A percentile compares a stretch with the other conserved stretches of the same genome.
Evolutionary conservation across 176 grass and related monocot genomes (phyloP).

Genomic region (Thinopyrum elongatum): DNA sequence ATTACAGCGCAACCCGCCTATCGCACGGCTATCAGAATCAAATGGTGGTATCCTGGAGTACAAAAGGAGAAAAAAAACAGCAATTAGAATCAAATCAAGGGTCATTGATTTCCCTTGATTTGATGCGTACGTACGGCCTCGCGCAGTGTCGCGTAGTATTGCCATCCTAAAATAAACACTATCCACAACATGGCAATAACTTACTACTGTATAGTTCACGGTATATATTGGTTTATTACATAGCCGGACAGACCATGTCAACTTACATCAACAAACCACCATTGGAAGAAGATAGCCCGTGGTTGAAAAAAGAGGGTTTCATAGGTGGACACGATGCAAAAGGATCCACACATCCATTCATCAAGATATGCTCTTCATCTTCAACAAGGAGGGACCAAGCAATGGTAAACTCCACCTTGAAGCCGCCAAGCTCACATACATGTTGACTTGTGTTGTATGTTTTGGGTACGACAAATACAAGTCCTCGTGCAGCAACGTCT

Average conservation of each 20-base stretch:
- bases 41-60: too few species aligned
- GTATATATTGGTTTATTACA: background rate
- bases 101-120: too few species aligned
- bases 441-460: background rate
- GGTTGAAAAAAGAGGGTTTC: background rate
- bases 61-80: too few species aligned
- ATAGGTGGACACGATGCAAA: background rate
- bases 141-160: too few species aligned
- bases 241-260: background rate
- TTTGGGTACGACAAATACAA: background rate
- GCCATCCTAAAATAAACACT: too few species aligned
- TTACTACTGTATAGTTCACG: too few species aligned
- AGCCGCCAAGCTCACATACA: background rate
- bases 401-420: background rate
- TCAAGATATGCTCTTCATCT: background rate
- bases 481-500: background rate
- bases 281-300: background rate
- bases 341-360: background rate
- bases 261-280: background rate
- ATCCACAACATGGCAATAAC: too few species aligned
- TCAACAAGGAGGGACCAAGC: background rate
- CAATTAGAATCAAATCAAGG: too few species aligned
- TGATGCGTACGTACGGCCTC: too few species aligned
- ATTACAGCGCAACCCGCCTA: too few species aligned
- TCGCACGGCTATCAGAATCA: too few species aligned